These are phyloP conservation scores for Lachancea fermentati DNA, from an alignment of 805 yeast genomes.

Conservation along the genomic window DNA sequence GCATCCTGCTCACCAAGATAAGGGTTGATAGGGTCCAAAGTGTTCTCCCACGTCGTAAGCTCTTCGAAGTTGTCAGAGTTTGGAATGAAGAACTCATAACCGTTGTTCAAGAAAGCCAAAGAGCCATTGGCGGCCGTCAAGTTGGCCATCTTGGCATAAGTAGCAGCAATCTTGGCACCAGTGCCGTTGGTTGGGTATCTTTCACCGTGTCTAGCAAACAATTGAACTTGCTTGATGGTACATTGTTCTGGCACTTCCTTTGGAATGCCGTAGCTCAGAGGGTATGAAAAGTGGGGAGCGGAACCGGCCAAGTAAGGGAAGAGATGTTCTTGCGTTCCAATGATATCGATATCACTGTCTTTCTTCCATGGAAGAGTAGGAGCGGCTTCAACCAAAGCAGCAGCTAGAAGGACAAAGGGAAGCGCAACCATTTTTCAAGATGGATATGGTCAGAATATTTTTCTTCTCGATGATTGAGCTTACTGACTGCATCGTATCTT, in stretches of 20 bases:
- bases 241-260: constrained; percentile 45
- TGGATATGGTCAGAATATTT: no score
- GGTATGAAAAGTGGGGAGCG: constrained; percentile 49
- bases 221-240: constrained; percentile 60
- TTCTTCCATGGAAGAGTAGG: constrained; percentile 1
- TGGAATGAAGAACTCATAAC: constrained; percentile 45
- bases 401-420: constrained; percentile 2
- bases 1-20: constrained; percentile 45
- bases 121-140: constrained; percentile 41
- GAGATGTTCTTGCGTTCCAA: constrained; percentile 28
- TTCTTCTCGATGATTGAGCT: no score
- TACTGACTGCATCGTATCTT: no score
- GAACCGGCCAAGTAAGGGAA: constrained; percentile 48
- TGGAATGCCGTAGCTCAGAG: constrained; percentile 48
- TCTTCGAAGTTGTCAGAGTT: constrained; percentile 39
- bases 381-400: constrained; percentile 5
- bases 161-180: constrained; percentile 32
- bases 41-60: constrained; percentile 24
- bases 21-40: constrained; percentile 25
- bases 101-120: constrained; percentile 43
- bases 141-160: constrained; percentile 17
- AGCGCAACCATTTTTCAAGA: constrained; percentile 2
- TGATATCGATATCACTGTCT: constrained; percentile 4
- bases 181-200: constrained; percentile 54
- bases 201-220: constrained; percentile 76